Conservation (phyloP, 2,329 filamentous ascomycete genomes). For the Mycocentrospora acerina region DNA sequence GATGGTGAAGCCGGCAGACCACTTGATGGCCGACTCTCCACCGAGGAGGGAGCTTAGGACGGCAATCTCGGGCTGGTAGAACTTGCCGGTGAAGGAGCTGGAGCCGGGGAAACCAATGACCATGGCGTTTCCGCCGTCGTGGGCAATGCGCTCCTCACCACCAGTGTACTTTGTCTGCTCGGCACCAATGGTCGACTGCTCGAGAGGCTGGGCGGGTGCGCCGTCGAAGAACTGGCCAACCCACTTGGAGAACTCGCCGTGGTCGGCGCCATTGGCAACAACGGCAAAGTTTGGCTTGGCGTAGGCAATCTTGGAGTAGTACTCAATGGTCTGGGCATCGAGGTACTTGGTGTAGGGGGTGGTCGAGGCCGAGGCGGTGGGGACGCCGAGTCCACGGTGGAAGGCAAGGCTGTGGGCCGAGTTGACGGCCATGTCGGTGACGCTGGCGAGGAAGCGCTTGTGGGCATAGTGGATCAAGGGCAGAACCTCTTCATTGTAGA, state of each 20-base stretch:
- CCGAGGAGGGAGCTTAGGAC: conserved; percentile 89
- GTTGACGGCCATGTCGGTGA: conserved; percentile 75
- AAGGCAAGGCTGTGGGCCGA: conserved; percentile 84
- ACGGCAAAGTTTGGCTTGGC: conserved; percentile 88
- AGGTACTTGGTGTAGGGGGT: conserved; percentile 79
- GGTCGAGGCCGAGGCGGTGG: conserved; percentile 71
- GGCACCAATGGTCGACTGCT: conserved; percentile 55
- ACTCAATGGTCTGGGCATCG: conserved; percentile 70
- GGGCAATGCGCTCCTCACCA: conserved; percentile 87
- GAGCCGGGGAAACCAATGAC: conserved; percentile 93
- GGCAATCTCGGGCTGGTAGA: conserved; percentile 85
- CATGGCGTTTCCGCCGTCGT: conserved; percentile 74
- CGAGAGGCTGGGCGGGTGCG: conserved; percentile 54
- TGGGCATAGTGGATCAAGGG: conserved; percentile 76
- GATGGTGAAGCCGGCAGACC: conserved; percentile 89
- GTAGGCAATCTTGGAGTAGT: conserved; percentile 78
- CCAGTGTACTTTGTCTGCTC: conserved; percentile 83
- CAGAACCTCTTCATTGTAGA: conserved; percentile 86
- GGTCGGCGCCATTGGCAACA: conserved; percentile 82
- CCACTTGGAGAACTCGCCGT: conserved; percentile 81
- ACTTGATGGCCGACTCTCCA: conserved; percentile 90
- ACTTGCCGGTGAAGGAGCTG: conserved; percentile 68
- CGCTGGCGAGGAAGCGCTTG: conserved; percentile 64
- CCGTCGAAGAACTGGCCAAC: conserved; percentile 87
- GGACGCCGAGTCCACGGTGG: conserved; percentile 85